A percentile compares a stretch with the other conserved stretches of the same genome.
These are phyloP conservation scores for Trametes punicea DNA, from an alignment of 768 basidiomycete species.

Conservation along the genomic window DNA sequence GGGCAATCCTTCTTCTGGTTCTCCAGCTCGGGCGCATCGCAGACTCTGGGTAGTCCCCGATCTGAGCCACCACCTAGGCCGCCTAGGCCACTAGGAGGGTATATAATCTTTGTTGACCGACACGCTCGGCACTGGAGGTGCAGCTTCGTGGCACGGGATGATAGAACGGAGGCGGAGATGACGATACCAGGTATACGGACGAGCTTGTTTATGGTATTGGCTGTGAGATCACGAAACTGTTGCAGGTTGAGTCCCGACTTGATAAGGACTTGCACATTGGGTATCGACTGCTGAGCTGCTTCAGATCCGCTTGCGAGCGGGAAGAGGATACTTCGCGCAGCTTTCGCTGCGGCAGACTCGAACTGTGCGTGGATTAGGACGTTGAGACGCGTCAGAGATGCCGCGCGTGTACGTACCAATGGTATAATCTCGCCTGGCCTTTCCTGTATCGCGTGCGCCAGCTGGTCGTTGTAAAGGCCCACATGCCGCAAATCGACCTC, in stretches of 20 bases:
- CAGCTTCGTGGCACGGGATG: constrained; percentile 88
- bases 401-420: constrained; percentile 48
- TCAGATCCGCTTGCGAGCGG: constrained; percentile 62
- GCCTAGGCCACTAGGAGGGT: constrained; percentile 75
- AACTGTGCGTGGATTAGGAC: constrained; percentile 49
- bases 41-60: constrained; percentile 79
- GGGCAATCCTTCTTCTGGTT: constrained; percentile 95
- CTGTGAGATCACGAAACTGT: constrained; percentile 91
- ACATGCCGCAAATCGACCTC: constrained; percentile 53
- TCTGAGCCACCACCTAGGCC: constrained; percentile 87
- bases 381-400: neutral
- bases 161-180: constrained; percentile 92
- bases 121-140: constrained; percentile 93
- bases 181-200: constrained; percentile 98
- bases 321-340: constrained; percentile 79
- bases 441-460: constrained; percentile 89
- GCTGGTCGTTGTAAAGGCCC: constrained; percentile 83
- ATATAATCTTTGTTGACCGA: constrained; percentile 71
- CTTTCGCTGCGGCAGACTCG: constrained; percentile 84
- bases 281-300: constrained; percentile 46
- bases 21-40: constrained; percentile 75
- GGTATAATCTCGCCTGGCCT: constrained; percentile 86
- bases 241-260: constrained; percentile 90
- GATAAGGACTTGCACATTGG: constrained; percentile 83
- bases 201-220: constrained; percentile 91